Percentiles rank a stretch among this genome's conserved stretches.
phyloP scores from a whole-genome alignment of 768 basidiomycete species.

The Tremella yokohamensis region DNA sequence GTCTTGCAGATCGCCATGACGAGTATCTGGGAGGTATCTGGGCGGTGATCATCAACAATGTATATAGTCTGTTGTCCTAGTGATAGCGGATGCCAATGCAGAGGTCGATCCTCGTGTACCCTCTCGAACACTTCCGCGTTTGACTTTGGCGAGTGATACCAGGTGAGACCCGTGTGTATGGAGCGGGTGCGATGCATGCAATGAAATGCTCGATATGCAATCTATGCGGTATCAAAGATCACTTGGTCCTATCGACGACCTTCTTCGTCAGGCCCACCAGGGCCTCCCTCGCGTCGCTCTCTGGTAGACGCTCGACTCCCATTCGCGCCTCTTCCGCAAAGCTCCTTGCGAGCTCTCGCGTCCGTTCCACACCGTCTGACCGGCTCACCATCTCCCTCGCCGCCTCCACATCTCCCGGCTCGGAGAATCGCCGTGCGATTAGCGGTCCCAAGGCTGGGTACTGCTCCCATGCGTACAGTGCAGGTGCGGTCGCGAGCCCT shows the following conservation, averaged over 20 bases:
- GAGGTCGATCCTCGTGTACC: no score
- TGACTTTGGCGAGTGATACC: no score
- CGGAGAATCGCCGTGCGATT: constrained; percentile 72
- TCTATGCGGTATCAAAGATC: not conserved
- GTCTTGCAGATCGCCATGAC: no score
- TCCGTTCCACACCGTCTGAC: constrained; percentile 74
- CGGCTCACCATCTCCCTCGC: constrained; percentile 65
- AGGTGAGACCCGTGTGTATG: no score
- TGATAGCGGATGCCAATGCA: no score
- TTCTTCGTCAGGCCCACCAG: constrained; percentile 67
- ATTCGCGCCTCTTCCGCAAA: constrained; percentile 76
- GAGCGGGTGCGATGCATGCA: no score
- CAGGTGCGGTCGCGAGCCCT: constrained; percentile 80
- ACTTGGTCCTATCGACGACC: constrained; percentile 55
- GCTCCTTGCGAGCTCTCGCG: constrained; percentile 66
- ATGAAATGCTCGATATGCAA: no score
- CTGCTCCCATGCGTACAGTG: constrained; percentile 81
- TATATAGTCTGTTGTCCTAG: no score
- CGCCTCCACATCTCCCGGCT: constrained; percentile 72
- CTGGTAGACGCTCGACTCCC: constrained; percentile 66
- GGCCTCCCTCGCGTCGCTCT: constrained; percentile 74
- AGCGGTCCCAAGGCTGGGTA: constrained; percentile 66
- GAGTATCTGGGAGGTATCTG: no score
- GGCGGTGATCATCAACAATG: no score
- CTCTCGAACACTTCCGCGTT: no score